Percentiles rank a stretch among this genome's conserved stretches.
Conservation (phyloP, 2,329 filamentous ascomycete genomes). For the Chlorencoelia australis region DNA sequence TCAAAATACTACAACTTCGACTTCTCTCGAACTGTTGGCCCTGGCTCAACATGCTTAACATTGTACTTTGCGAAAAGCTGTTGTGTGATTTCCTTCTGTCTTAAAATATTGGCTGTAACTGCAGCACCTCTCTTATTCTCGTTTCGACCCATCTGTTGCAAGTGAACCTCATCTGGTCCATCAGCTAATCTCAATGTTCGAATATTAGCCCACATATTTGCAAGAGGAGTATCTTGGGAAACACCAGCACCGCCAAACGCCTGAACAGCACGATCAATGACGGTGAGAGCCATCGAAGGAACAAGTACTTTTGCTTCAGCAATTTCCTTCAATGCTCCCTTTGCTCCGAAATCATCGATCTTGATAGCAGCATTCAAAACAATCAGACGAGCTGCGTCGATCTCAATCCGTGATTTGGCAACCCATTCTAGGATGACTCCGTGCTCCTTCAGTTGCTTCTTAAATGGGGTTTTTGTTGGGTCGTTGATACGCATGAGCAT, state of each 20-base stretch:
- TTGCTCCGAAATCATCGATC: slow-evolving; percentile 84
- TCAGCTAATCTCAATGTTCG: slow-evolving; percentile 80
- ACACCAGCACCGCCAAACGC: slow-evolving; percentile 85
- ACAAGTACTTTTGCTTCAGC: slow-evolving; percentile 91
- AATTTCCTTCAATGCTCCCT: slow-evolving; percentile 85
- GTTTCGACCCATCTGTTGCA: slow-evolving; percentile 69
- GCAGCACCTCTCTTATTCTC: slow-evolving; percentile 63
- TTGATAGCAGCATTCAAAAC: slow-evolving; percentile 92
- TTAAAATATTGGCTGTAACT: slow-evolving; percentile 50
- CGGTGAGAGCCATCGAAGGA: slow-evolving; percentile 68
- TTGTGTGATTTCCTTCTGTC: slow-evolving; percentile 55
- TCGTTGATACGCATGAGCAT: slow-evolving; percentile 94
- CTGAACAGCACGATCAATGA: slow-evolving; percentile 93
- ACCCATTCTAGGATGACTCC: slow-evolving; percentile 95
- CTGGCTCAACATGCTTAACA: slow-evolving; percentile 28
- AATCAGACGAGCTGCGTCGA: slow-evolving; percentile 79
- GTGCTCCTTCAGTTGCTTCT: slow-evolving; percentile 76
- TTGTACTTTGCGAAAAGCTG: slow-evolving; percentile 54
- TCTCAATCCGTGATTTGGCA: slow-evolving; percentile 83
- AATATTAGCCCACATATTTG: slow-evolving; percentile 70
- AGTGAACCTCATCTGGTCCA: slow-evolving; percentile 91
- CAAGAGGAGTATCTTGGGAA: slow-evolving; percentile 87
- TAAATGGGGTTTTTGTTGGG: slow-evolving; percentile 80
- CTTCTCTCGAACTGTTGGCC: slow-evolving; percentile 19
- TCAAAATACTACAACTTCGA: slow-evolving; percentile 24